Conservation (phyloP, 345 rosid species). For the Eucalyptus tenuipes region DNA sequence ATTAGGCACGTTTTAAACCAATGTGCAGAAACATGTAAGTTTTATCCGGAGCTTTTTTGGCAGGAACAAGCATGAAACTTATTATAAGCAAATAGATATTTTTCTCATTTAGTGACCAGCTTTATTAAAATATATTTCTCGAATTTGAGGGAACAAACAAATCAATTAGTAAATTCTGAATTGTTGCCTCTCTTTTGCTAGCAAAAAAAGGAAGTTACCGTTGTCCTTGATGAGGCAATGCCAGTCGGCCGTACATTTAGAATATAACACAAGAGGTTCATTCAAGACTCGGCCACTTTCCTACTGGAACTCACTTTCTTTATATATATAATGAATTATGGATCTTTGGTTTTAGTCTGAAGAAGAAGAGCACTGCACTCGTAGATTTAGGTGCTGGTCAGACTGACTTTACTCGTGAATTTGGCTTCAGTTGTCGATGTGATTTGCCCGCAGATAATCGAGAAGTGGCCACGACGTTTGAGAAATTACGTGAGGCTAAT, state of each 20-base stretch:
- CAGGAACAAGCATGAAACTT: neutral
- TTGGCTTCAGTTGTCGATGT: neutral
- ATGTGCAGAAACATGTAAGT: neutral
- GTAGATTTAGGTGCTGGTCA: neutral
- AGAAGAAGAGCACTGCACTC: neutral
- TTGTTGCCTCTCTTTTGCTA: neutral
- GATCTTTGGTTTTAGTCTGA: no score
- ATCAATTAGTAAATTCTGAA: neutral
- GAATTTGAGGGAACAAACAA: neutral
- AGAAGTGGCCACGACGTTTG: neutral
- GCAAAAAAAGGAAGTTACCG: neutral
- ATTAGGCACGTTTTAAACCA: neutral
- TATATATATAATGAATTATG: no score
- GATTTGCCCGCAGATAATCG: neutral
- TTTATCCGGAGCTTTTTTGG: no score
- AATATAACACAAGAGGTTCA: neutral
- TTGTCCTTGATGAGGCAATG: no score
- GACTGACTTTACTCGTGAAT: conserved; percentile 3
- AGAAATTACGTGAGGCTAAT: neutral
- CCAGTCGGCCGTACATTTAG: no score
- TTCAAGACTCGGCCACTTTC: neutral
- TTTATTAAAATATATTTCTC: neutral
- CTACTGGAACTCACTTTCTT: no score
- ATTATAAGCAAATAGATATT: no score
- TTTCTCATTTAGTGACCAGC: neutral